Evolutionary conservation across 2,329 filamentous ascomycete species (phyloP), one percentile per base, ranked within the genome.

Genomic region (Bipolaris oryzae): DNA sequence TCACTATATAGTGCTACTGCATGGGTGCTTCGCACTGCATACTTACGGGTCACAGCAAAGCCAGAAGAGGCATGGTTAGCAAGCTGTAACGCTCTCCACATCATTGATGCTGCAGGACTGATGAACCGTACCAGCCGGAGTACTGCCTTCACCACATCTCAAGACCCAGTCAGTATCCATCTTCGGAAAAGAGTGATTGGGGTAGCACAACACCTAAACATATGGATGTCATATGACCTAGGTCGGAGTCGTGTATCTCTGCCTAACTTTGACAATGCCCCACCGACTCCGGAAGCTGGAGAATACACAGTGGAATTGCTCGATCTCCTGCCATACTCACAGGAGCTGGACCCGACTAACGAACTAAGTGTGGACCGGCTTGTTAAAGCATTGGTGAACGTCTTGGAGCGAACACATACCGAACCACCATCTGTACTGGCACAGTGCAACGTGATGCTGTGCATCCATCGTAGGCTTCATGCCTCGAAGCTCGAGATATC

Each of bases 61-160:
- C 41, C 41, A 43, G 41, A 43, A 43, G 41, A 43, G 18, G 41
- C 41, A 16, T 43, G 41, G 41, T 23, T 43, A 23, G 41, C 41
- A 25, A 43, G 41, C 41, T 43, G 41, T n/a, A 43, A 13, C 6
- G 18, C 41, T 28, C 41, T 43, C 21, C 41, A 43, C 15, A 25
- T 43, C 23, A 43, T 43, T 3, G 41, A 43, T n/a, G 41, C 41
- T 25, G 41, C 41, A n/a, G 21, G 41, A 4, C n/a, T 43, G 23
- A 23, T 43, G 7, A 28, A 15, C 41, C 5, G 20, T 10, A 25
- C 41, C 7, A 43, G 41, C 41, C 23, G 21, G n/a, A 23, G 41
- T 28, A 43, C 23, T 23, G 41, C 41, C 9, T 43, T 43, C n/a
- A 25, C n/a, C 21, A 23, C 41, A 25, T 43, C 41, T 28, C 41